phyloP scores from a whole-genome alignment of 108 stramenopile species.

The Fistulifera pelliculosa region DNA sequence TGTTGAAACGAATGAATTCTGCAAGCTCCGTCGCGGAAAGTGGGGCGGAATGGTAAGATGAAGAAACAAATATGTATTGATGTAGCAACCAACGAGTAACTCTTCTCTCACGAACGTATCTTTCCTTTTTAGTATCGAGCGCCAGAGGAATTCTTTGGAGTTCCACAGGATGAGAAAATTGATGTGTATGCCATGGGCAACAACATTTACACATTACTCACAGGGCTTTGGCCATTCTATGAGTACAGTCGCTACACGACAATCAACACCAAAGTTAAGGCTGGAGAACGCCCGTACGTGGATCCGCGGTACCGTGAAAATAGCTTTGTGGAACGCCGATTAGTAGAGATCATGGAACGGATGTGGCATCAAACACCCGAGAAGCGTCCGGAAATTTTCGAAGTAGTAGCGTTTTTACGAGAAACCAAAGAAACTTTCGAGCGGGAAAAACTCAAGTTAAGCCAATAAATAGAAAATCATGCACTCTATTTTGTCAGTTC shows the following conservation, averaged over 20 bases:
- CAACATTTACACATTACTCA: constrained; percentile 52
- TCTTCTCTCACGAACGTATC: no score
- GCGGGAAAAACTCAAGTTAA: not conserved
- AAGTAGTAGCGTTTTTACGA: constrained; percentile 39
- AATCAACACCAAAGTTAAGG: constrained; percentile 6
- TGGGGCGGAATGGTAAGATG: constrained; percentile 1
- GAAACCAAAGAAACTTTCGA: constrained; percentile 11
- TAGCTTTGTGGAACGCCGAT: constrained; percentile 43
- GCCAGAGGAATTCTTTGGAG: constrained; percentile 58
- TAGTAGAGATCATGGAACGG: constrained; percentile 65
- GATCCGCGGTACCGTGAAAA: constrained; percentile 61
- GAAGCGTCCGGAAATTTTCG: constrained; percentile 59
- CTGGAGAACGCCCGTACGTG: constrained; percentile 13
- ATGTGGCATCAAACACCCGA: constrained; percentile 59
- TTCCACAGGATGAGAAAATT: constrained; percentile 49
- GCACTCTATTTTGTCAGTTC: no score
- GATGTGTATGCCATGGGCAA: constrained; percentile 69
- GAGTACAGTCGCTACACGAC: constrained; percentile 9
- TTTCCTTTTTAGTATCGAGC: not conserved
- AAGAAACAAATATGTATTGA: no score
- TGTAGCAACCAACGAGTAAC: no score
- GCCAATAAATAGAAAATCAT: no score
- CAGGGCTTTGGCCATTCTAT: constrained; percentile 52
- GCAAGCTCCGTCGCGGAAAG: not conserved
- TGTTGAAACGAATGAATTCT: not conserved